These are phyloP conservation scores for Cystoisospora suis DNA, from an alignment of 169 alveolate species.

Conservation along the genomic window DNA sequence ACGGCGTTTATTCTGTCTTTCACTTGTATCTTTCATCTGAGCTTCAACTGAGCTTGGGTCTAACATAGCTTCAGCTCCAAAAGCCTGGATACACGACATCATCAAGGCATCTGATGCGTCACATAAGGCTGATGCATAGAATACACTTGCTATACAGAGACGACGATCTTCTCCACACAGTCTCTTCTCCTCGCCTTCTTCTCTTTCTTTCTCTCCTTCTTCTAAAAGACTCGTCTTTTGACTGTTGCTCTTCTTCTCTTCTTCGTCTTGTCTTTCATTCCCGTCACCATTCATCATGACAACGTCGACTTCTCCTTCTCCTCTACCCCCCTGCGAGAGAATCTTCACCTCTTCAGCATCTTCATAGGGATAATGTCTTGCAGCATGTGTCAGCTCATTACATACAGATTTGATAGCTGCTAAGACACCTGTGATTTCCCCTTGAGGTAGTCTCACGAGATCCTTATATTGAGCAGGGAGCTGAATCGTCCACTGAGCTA, in stretches of 20 bases:
- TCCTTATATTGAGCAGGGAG: neutral
- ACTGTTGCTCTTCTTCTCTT: neutral
- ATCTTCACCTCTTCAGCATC: neutral
- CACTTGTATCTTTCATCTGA: neutral
- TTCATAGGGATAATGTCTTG: neutral
- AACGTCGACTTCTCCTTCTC: no score
- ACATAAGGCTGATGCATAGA: slow-evolving; percentile 42
- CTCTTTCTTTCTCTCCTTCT: neutral
- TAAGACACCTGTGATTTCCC: neutral
- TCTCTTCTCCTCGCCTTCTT: neutral
- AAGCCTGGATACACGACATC: slow-evolving; percentile 55
- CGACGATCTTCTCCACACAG: no score
- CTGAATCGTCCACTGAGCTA: neutral
- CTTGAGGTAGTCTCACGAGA: neutral
- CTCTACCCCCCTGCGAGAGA: neutral
- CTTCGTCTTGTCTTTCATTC: no score
- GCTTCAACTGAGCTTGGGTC: neutral
- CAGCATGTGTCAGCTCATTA: neutral
- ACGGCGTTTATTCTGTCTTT: neutral
- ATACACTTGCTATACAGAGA: no score
- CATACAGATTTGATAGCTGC: neutral
- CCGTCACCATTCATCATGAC: no score
- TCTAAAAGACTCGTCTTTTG: neutral
- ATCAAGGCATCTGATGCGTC: slow-evolving; percentile 60
- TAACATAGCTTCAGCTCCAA: slow-evolving; percentile 55